Base-by-base conservation (phyloP, 2,329 filamentous ascomycete species). In the Periconia macrospinosa region DNA sequence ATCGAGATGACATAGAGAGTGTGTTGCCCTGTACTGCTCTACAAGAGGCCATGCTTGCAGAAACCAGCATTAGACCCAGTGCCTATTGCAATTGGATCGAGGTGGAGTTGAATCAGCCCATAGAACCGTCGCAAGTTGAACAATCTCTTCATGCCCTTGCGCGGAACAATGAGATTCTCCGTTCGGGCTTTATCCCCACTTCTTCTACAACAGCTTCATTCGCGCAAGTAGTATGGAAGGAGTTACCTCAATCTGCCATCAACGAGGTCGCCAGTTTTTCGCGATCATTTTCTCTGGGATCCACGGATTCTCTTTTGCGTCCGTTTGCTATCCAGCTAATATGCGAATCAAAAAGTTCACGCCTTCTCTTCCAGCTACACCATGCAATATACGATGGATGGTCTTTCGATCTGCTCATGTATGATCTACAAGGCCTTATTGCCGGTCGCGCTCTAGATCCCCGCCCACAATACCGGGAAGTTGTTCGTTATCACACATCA, bases 331-430 rank as follows among this genome's bases (percentile, higher is more conserved):
- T 91, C n/a, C 82, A 90, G 54, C 73, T 92, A 1, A 61, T 55
- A 20, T 47, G 55, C 15, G 47, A 30, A 13, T 61, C 13, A 46
- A 59, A 49, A 30, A 48, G 8, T 17, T 59, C 17, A 47, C 66
- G 5, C 52, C 58, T 45, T 30, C 61, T 76, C 3, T 70, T 90
- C 43, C 79, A 87, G 13, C 77, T 95, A 0, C 92, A 96, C 67
- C 92, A 97, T 72, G 86, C 90, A 0, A 70, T 95, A 1, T 97
- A 96, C 66, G 92, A 97, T 71, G 92, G 92, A n/a, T 97, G 92
- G 92, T 92, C 91, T 0, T 82, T 92, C 66, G 89, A 96, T 48
- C 77, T 93, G 30, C 73, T 95, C 0, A 67, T 90, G 14, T 76
- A 81, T 23, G 91, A 96, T 68, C 75, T 96, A 5, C 78, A 82